Conservation (phyloP, 805 yeast genomes). For the Blastobotrys peoriensis region DNA sequence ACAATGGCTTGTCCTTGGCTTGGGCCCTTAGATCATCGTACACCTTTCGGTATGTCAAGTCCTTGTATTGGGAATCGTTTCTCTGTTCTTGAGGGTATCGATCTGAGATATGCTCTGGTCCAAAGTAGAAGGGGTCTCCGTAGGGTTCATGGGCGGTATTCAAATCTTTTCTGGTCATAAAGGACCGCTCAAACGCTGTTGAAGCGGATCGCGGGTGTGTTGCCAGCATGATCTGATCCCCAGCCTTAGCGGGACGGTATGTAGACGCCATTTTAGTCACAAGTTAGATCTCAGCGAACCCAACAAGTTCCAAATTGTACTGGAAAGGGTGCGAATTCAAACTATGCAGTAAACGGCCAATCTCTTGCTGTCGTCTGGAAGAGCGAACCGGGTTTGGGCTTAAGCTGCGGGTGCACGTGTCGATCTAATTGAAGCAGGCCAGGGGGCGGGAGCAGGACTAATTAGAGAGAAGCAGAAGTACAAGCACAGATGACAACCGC, state of each 20-base stretch:
- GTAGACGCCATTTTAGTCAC: too few species aligned
- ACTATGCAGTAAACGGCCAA: too few species aligned
- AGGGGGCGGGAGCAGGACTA: too few species aligned
- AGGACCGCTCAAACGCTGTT: conserved; percentile 24
- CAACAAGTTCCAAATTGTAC: too few species aligned
- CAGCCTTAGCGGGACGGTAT: conserved; percentile 4
- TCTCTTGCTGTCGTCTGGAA: too few species aligned
- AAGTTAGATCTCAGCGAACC: too few species aligned
- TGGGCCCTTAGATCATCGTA: conserved; percentile 8
- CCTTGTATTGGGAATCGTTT: conserved; percentile 8
- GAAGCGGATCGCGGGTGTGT: conserved; percentile 26
- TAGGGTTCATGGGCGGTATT: conserved; percentile 24
- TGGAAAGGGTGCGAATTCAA: too few species aligned
- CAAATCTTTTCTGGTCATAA: conserved; percentile 20
- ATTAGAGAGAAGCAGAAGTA: too few species aligned
- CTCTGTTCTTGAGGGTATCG: conserved; percentile 16
- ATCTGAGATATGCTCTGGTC: conserved; percentile 22
- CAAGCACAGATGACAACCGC: too few species aligned
- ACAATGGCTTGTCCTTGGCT: conserved; percentile 11
- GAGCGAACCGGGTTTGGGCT: too few species aligned
- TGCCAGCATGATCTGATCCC: conserved; percentile 16
- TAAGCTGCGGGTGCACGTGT: too few species aligned
- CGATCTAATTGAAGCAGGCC: too few species aligned
- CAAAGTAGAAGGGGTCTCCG: conserved; percentile 25
- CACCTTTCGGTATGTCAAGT: conserved; percentile 17